phyloP scores from a whole-genome alignment of 2,329 filamentous ascomycete species.

The Ophiostoma ulmi region DNA sequence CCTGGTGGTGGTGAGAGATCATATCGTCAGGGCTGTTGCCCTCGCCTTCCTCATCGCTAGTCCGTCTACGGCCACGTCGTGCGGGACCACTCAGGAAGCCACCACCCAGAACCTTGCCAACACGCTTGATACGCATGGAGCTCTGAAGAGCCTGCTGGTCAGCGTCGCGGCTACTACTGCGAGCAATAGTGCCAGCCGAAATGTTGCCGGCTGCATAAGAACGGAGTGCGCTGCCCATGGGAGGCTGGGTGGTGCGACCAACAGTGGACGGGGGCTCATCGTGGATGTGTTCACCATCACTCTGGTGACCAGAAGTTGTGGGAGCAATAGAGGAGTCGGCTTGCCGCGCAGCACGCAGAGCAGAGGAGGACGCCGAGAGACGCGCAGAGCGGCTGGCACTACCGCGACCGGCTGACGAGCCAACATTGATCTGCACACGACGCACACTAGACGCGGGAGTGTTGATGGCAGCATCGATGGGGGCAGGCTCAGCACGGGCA shows the following conservation, averaged over 20 bases:
- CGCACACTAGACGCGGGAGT: conserved; percentile 50
- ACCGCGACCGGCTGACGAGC: conserved; percentile 44
- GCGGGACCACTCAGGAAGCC: conserved; percentile 77
- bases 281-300: conserved; percentile 44
- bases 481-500: not conserved
- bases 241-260: conserved; percentile 38
- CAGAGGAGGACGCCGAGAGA: conserved; percentile 37
- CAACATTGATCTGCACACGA: conserved; percentile 51
- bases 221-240: conserved; percentile 49
- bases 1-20: conserved; percentile 34
- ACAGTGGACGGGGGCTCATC: conserved; percentile 48
- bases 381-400: conserved; percentile 28
- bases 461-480: conserved; percentile 37
- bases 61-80: conserved; percentile 63
- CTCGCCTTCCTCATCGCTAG: conserved; percentile 58
- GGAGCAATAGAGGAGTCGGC: conserved; percentile 27
- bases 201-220: conserved; percentile 40
- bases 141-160: conserved; percentile 59
- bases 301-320: conserved; percentile 34
- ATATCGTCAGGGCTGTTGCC: conserved; percentile 34
- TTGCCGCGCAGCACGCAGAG: conserved; percentile 31
- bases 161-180: conserved; percentile 29
- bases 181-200: conserved; percentile 17
- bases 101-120: conserved; percentile 65
- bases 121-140: conserved; percentile 71